Conservation (phyloP, 1,284 basidiomycete species). For the Abortiporus biennis region DNA sequence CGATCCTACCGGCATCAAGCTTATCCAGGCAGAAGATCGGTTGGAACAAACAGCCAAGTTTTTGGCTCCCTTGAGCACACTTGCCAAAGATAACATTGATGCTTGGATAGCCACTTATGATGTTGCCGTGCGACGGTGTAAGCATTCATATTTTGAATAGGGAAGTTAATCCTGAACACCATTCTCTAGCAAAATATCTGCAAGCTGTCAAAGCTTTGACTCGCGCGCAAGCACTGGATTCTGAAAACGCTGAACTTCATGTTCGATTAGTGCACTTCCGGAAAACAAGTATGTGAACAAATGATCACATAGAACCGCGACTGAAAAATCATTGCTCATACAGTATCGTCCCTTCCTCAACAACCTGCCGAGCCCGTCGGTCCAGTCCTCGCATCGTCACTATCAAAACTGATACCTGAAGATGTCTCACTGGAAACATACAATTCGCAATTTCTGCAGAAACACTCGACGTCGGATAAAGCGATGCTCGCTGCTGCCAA, state of each 20-base stretch:
- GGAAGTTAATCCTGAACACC: constrained; percentile 1
- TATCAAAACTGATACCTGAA: constrained; percentile 49
- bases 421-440: constrained; percentile 56
- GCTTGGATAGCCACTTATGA: constrained; percentile 80
- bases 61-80: constrained; percentile 59
- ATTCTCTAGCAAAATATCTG: constrained; percentile 64
- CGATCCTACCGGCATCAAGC: constrained; percentile 77
- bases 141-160: constrained; percentile 20
- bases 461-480: constrained; percentile 39
- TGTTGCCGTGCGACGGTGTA: constrained; percentile 74
- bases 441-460: constrained; percentile 75
- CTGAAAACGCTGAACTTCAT: constrained; percentile 66
- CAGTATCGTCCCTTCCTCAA: constrained; percentile 38
- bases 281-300: constrained; percentile 42
- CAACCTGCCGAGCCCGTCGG: constrained; percentile 37
- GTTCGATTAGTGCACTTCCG: constrained; percentile 65
- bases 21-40: constrained; percentile 60
- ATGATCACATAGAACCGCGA: too few species aligned
- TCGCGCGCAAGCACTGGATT: constrained; percentile 49
- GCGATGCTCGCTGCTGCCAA: constrained; percentile 61
- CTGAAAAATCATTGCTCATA: constrained; percentile 5
- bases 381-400: constrained; percentile 35
- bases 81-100: constrained; percentile 51
- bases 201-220: constrained; percentile 73
- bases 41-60: constrained; percentile 76